phyloP scores from a whole-genome alignment of 192 early-diverging fungal genomes.

The Polychytrium aggregatum region DNA sequence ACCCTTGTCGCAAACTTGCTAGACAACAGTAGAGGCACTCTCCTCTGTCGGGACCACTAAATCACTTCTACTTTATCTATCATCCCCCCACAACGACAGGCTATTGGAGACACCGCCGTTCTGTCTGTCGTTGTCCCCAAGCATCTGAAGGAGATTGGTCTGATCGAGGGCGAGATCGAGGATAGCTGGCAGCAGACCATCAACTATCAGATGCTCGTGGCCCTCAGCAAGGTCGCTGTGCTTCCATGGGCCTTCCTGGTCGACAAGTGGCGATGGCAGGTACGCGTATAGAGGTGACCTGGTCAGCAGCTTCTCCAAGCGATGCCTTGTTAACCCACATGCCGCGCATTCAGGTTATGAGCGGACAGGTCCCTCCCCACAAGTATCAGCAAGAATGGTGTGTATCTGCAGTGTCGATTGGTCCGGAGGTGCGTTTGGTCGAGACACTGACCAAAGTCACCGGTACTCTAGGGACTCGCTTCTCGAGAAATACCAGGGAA shows the following conservation, averaged over 20 bases:
- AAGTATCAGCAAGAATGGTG: conserved; percentile 15
- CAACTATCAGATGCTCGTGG: conserved; percentile 20
- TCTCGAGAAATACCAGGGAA: conserved; percentile 10
- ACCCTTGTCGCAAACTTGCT: too few species aligned
- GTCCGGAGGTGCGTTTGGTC: too few species aligned
- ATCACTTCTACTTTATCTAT: too few species aligned
- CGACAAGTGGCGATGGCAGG: conserved; percentile 17
- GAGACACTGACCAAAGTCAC: too few species aligned
- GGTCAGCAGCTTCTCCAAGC: too few species aligned
- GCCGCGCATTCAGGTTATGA: too few species aligned
- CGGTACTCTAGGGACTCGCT: too few species aligned
- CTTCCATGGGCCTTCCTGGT: conserved; percentile 19
- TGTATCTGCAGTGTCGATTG: too few species aligned
- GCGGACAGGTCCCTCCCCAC: conserved; percentile 9
- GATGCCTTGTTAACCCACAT: too few species aligned
- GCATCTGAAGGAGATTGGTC: conserved; percentile 18
- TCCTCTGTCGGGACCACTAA: too few species aligned
- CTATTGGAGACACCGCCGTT: conserved; percentile 14
- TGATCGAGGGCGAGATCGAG: conserved; percentile 6
- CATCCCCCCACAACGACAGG: conserved; percentile 15
- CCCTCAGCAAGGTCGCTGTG: conserved; percentile 16
- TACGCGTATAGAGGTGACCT: too few species aligned
- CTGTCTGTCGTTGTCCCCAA: conserved; percentile 10
- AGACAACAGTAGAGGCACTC: too few species aligned
- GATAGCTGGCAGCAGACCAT: conserved; percentile 8